These are phyloP conservation scores for Chaetomium olivaceum DNA, from an alignment of 2,329 filamentous ascomycete species.

Conservation along the genomic window DNA sequence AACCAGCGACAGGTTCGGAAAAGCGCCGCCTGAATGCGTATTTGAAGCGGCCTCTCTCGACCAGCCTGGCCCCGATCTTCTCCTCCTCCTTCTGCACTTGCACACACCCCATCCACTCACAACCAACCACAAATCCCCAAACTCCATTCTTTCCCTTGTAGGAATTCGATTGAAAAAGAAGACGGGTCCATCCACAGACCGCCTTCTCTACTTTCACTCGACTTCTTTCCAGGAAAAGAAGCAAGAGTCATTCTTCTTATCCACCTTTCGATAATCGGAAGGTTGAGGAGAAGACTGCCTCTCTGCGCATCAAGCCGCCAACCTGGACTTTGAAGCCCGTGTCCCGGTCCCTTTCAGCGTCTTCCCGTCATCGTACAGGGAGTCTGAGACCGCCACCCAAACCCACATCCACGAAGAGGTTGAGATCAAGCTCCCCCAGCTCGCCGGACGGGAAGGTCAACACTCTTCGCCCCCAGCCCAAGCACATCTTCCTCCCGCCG, in stretches of 20 bases:
- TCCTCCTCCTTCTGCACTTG: constrained; percentile 26
- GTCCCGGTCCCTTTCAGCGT: constrained; percentile 99
- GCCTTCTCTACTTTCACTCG: constrained; percentile 50
- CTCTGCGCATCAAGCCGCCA: constrained; percentile 72
- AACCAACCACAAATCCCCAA: constrained; percentile 32
- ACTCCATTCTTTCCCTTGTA: constrained; percentile 24
- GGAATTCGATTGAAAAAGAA: constrained; percentile 39
- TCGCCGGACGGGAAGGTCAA: constrained; percentile 98
- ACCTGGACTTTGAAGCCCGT: constrained; percentile 99
- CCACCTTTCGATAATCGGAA: constrained; percentile 60
- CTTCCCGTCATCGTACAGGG: constrained; percentile 48
- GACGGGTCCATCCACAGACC: constrained; percentile 37
- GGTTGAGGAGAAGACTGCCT: constrained; percentile 47
- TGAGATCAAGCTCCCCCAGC: constrained; percentile 76
- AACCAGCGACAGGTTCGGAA: constrained; percentile 27
- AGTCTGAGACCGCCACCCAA: constrained; percentile 39
- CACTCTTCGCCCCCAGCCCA: constrained; percentile 71
- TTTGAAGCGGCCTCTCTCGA: constrained; percentile 35
- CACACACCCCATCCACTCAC: constrained; percentile 31
- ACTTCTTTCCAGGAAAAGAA: constrained; percentile 47
- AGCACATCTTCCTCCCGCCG: constrained; percentile 63
- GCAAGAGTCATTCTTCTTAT: constrained; percentile 55
- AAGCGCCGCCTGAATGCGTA: constrained; percentile 31
- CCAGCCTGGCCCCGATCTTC: constrained; percentile 27
- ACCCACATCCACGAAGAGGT: constrained; percentile 83